These are phyloP conservation scores for Mediolabrus comicus DNA, from an alignment of 108 stramenopile genomes.

Conservation along the genomic window DNA sequence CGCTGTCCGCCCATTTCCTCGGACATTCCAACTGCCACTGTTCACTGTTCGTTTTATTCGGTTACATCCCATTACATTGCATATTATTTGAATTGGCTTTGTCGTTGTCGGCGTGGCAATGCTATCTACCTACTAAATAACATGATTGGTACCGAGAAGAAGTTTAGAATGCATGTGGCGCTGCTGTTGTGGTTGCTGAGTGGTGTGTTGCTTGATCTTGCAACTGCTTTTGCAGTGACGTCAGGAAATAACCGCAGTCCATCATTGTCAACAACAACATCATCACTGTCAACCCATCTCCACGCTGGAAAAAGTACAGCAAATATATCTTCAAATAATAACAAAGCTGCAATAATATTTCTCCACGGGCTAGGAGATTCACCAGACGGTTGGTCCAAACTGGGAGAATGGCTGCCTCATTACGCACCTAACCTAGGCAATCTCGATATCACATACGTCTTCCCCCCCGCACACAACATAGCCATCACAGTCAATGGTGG, in stretches of 20 bases:
- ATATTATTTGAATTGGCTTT: no score
- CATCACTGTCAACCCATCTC: neutral
- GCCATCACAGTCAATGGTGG: slow-evolving; percentile 44
- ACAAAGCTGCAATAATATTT: slow-evolving; percentile 43
- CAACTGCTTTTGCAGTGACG: neutral
- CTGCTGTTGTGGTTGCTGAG: neutral
- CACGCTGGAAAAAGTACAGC: neutral
- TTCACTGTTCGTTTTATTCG: no score
- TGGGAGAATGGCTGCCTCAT: slow-evolving; percentile 28
- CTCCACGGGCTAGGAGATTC: slow-evolving; percentile 49
- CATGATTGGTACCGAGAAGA: no score
- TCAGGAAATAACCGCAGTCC: neutral
- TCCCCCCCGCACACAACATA: slow-evolving; percentile 37
- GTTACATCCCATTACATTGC: no score
- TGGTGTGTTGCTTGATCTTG: neutral
- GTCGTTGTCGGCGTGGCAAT: no score
- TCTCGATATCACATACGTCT: slow-evolving; percentile 38
- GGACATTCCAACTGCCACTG: no score
- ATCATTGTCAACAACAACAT: neutral
- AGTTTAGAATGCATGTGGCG: neutral
- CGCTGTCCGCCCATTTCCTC: no score
- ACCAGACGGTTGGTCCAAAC: slow-evolving; percentile 42
- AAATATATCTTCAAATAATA: neutral
- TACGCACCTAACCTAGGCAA: slow-evolving; percentile 24
- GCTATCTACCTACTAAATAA: no score